Evolutionary conservation across 116 monocot genomes (phyloP).

Genomic region (Dioscorea cayenensis): DNA sequence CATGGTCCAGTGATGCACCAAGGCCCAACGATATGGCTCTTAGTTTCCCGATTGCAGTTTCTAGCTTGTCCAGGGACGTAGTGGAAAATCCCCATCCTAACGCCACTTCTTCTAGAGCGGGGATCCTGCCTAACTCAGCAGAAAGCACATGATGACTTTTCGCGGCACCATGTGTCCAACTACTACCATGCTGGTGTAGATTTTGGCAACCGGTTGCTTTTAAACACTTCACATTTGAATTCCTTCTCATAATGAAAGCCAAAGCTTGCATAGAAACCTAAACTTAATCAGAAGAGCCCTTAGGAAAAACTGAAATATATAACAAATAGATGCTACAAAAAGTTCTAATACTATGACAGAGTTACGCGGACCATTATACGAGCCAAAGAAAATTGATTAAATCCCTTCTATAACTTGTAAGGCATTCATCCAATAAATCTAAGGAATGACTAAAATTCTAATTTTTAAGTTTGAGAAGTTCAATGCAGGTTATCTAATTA

Average conservation of each 20-base stretch:
- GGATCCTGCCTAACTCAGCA: slow-evolving; percentile 24
- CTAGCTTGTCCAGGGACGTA: slow-evolving; percentile 21
- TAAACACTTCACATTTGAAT: slow-evolving; percentile 34
- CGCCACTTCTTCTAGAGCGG: slow-evolving; percentile 50
- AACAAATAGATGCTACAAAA: background rate
- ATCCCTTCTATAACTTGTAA: too few species aligned
- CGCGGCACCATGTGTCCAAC: background rate
- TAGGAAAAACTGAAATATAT: background rate
- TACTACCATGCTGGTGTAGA: slow-evolving; percentile 13
- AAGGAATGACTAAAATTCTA: too few species aligned
- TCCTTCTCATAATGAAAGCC: slow-evolving; percentile 38
- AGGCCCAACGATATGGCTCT: slow-evolving; percentile 44
- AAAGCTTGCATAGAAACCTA: slow-evolving; percentile 52
- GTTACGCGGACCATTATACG: too few species aligned
- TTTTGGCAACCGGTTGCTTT: slow-evolving; percentile 52
- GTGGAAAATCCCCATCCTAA: slow-evolving; percentile 73
- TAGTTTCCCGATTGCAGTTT: slow-evolving; percentile 25
- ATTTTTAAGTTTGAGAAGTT: too few species aligned
- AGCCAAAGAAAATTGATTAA: too few species aligned
- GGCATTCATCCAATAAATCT: too few species aligned
- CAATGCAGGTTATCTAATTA: too few species aligned
- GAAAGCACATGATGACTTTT: slow-evolving; percentile 10
- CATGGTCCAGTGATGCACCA: slow-evolving; percentile 46
- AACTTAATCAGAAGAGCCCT: slow-evolving; percentile 2
- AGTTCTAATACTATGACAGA: background rate